Evolutionary conservation across 2,329 filamentous ascomycete species (phyloP).

Genomic region (Penicillium concentricum): DNA sequence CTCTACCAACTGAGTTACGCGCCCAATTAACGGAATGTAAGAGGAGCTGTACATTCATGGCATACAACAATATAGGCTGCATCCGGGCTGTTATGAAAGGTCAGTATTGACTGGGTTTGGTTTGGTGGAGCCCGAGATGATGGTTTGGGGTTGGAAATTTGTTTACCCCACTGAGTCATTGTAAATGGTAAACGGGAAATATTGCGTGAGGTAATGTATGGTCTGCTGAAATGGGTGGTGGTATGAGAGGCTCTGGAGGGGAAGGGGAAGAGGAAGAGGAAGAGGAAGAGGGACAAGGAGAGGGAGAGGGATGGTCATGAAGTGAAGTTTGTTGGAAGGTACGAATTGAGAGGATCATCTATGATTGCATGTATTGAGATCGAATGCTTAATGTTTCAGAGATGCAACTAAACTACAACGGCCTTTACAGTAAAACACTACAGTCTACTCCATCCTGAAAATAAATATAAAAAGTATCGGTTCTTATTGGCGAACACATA

Average conservation of each 20-base stretch:
- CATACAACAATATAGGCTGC: accelerated
- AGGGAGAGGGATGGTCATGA: background rate
- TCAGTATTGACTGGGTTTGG: too few relatives aligned
- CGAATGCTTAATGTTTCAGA: background rate
- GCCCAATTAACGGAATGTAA: background rate
- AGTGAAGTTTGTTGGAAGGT: background rate
- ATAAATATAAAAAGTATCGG: background rate
- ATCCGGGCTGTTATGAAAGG: background rate
- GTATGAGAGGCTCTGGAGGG: too few relatives aligned
- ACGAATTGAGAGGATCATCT: background rate
- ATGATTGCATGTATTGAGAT: background rate
- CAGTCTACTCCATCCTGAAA: background rate
- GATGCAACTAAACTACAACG: background rate
- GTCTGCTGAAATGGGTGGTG: background rate
- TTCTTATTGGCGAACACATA: conserved; percentile 7
- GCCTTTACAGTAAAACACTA: background rate
- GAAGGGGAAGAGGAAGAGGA: too few relatives aligned
- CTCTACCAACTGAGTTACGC: conserved; percentile 21
- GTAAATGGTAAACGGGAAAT: background rate
- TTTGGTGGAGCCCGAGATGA: too few relatives aligned
- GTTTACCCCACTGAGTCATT: background rate
- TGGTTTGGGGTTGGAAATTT: background rate
- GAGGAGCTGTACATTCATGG: background rate
- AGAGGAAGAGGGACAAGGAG: background rate
- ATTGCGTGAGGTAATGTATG: background rate